These are phyloP conservation scores for Sclerotinia sclerotiorum DNA, from an alignment of 2,329 filamentous ascomycete species.

Conservation along the genomic window DNA sequence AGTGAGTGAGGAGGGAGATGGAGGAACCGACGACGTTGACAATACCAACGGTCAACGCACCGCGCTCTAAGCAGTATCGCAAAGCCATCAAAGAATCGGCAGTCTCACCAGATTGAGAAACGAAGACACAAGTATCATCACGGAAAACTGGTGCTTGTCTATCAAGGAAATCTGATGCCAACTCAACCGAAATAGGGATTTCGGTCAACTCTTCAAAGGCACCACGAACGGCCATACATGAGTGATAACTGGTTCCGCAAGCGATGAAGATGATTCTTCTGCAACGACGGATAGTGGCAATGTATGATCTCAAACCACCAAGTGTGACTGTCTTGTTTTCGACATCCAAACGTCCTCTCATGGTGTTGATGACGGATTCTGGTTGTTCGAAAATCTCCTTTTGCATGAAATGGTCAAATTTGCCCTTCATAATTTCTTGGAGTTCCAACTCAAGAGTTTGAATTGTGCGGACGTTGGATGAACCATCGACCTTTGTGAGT, in stretches of 20 bases:
- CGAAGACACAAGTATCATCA: slow-evolving; percentile 98
- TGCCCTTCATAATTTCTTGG: slow-evolving; percentile 99
- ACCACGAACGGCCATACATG: slow-evolving; percentile 98
- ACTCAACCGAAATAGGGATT: slow-evolving; percentile 94
- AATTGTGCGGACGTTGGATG: slow-evolving; percentile 94
- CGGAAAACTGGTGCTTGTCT: slow-evolving; percentile 96
- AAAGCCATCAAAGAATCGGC: slow-evolving; percentile 97
- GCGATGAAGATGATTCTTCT: slow-evolving; percentile 98
- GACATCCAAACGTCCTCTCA: slow-evolving; percentile 95
- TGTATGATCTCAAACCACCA: slow-evolving; percentile 93
- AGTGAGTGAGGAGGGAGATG: slow-evolving; percentile 98
- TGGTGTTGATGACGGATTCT: slow-evolving; percentile 98
- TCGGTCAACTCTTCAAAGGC: slow-evolving; percentile 97
- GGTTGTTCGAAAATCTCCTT: slow-evolving; percentile 99
- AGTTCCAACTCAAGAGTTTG: slow-evolving; percentile 98
- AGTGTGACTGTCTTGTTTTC: slow-evolving; percentile 94
- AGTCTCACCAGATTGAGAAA: slow-evolving; percentile 98
- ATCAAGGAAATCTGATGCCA: slow-evolving; percentile 97
- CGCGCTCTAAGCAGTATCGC: slow-evolving; percentile 96
- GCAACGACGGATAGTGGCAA: slow-evolving; percentile 93
- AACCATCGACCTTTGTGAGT: slow-evolving; percentile 93
- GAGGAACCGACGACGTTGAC: slow-evolving; percentile 98
- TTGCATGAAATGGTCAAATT: slow-evolving; percentile 99
- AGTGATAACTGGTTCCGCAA: slow-evolving; percentile 97
- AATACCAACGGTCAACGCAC: slow-evolving; percentile 94